These are phyloP conservation scores for Bolboschoenoplectus hybrid DNA, from an alignment of 202 grass and related monocot species.

Conservation along the genomic window DNA sequence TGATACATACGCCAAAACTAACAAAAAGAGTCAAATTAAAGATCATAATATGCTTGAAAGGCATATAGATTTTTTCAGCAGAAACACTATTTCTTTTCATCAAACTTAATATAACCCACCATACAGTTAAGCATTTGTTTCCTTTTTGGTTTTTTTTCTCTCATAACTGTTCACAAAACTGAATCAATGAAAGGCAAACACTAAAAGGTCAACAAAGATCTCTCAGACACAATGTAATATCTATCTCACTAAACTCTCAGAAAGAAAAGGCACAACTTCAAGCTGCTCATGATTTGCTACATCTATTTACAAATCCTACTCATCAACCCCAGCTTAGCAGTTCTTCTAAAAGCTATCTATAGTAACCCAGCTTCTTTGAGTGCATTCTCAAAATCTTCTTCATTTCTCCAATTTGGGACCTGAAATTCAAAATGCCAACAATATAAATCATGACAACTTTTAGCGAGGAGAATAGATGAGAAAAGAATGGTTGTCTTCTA, in stretches of 20 bases:
- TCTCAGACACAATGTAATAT: neutral
- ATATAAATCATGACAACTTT: neutral
- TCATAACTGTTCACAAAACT: conserved; percentile 15
- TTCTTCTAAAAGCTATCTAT: neutral
- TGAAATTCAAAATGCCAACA: conserved; percentile 33
- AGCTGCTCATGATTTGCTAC: neutral
- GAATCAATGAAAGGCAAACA: conserved; percentile 1
- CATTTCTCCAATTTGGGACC: conserved; percentile 67
- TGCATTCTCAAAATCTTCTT: conserved; percentile 79
- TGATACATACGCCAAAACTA: neutral
- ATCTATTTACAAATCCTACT: neutral
- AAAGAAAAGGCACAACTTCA: neutral
- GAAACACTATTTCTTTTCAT: neutral
- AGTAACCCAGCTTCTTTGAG: conserved; percentile 84
- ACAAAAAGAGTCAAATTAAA: neutral
- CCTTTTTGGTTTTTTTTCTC: neutral
- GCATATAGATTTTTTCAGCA: neutral
- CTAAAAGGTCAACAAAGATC: neutral
- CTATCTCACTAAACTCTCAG: neutral
- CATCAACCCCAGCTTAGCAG: neutral
- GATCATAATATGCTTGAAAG: neutral
- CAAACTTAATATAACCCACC: neutral
- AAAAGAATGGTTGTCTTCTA: neutral
- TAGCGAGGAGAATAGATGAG: neutral
- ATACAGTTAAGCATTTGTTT: neutral